Evolutionary conservation across 2,329 filamentous ascomycete species (phyloP).

Genomic region (Cylindrodendrum hubeiense): DNA sequence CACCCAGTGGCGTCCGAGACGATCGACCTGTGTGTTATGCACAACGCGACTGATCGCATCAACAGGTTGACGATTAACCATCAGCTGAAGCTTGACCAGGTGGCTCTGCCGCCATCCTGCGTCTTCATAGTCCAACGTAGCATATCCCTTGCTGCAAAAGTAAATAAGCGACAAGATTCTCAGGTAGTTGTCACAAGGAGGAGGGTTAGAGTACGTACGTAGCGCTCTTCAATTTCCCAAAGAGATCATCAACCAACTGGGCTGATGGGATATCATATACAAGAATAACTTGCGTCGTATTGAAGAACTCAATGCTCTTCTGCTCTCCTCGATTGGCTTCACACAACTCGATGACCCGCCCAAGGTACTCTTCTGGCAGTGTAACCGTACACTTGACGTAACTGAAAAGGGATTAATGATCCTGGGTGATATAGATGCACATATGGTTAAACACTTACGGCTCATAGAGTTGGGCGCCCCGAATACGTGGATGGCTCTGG

Average conservation of each 20-base stretch:
- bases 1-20: constrained; percentile 89
- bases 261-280: constrained; percentile 91
- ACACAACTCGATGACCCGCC: constrained; percentile 94
- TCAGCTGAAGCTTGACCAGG: constrained; percentile 89
- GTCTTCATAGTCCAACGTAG: constrained; percentile 96
- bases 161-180: neutral
- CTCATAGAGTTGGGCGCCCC: constrained; percentile 62
- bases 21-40: constrained; percentile 83
- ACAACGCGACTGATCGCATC: constrained; percentile 95
- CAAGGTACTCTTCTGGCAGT: constrained; percentile 92
- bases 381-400: constrained; percentile 89
- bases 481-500: constrained; percentile 60
- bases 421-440: neutral
- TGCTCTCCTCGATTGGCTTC: constrained; percentile 91
- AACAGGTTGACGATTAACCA: constrained; percentile 93
- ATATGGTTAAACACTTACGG: constrained; percentile 54
- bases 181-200: neutral
- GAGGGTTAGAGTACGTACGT: constrained; percentile 61
- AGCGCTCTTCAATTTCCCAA: constrained; percentile 92
- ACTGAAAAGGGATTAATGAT: constrained; percentile 34
- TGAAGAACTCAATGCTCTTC: constrained; percentile 90
- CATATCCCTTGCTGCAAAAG: constrained; percentile 80
- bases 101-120: constrained; percentile 85
- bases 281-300: constrained; percentile 90
- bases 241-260: constrained; percentile 95